phyloP scores from a whole-genome alignment of 805 yeast genomes.

The Nakazawaea peltata region DNA sequence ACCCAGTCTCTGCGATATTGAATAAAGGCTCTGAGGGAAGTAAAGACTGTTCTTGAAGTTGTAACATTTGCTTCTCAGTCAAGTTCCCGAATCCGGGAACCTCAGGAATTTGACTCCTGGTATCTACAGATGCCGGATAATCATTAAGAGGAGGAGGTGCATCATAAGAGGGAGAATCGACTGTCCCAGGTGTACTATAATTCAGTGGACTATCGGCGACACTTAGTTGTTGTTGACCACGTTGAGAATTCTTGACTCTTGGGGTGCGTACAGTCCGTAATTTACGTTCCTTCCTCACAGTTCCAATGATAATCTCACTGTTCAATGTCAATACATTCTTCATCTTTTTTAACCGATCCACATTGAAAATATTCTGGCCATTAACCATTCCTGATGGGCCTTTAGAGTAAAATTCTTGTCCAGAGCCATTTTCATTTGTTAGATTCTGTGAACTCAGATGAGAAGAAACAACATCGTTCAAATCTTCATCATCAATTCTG shows the following conservation, averaged over 20 bases:
- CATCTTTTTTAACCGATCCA: conserved; percentile 68
- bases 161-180: neutral
- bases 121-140: too few relatives aligned
- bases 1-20: too few relatives aligned
- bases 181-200: neutral
- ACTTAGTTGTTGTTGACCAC: neutral
- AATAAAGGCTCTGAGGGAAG: conserved; percentile 61
- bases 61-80: conserved; percentile 52
- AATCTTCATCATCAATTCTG: conserved; percentile 8
- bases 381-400: neutral
- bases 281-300: conserved; percentile 38
- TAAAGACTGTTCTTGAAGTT: conserved; percentile 47
- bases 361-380: conserved; percentile 47
- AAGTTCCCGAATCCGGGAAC: conserved; percentile 15
- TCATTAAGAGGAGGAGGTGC: neutral
- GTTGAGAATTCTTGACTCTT: neutral
- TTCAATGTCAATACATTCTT: conserved; percentile 77
- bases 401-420: neutral
- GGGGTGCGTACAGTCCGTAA: neutral
- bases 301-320: conserved; percentile 75
- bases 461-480: conserved; percentile 1
- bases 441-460: neutral
- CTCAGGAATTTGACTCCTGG: conserved; percentile 7
- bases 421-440: neutral
- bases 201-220: neutral